Conservation (phyloP, 768 basidiomycete species). For the Lactarius hatsudake region DNA sequence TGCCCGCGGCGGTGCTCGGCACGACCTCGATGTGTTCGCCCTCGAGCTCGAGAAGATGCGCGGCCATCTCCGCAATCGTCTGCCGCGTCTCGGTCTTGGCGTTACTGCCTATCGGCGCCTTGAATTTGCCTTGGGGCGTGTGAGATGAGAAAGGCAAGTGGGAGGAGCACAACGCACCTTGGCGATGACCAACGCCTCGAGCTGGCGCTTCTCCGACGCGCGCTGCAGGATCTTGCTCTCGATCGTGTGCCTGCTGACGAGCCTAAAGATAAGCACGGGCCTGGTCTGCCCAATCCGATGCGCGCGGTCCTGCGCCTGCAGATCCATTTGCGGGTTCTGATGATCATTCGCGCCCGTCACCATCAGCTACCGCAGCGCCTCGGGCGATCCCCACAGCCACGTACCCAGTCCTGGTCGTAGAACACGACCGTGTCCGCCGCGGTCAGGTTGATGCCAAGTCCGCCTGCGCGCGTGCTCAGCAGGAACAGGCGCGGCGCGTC, state of each 20-base stretch:
- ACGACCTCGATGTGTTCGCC: constrained; percentile 90
- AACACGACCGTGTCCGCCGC: constrained; percentile 92
- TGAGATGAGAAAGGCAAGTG: not conserved
- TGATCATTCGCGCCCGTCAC: too few species aligned
- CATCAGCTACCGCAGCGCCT: not conserved
- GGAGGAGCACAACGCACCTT: constrained; percentile 48
- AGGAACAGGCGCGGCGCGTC: constrained; percentile 74
- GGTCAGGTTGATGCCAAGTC: constrained; percentile 75
- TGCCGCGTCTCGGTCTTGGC: constrained; percentile 45
- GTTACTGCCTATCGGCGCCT: constrained; percentile 57
- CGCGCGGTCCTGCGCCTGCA: constrained; percentile 93
- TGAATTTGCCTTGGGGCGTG: constrained; percentile 68
- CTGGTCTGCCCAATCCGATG: constrained; percentile 94
- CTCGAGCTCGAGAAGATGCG: constrained; percentile 72
- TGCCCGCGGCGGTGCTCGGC: constrained; percentile 64
- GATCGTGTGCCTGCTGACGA: constrained; percentile 84
- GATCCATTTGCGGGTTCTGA: constrained; percentile 93
- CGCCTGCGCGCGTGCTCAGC: constrained; percentile 76
- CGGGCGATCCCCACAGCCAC: too few species aligned
- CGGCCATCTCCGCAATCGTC: constrained; percentile 78
- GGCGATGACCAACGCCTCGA: constrained; percentile 94
- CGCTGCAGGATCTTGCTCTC: constrained; percentile 90
- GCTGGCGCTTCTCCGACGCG: constrained; percentile 81
- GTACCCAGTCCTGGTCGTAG: constrained; percentile 89
- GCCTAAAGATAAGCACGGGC: constrained; percentile 85